Percentiles rank a stretch among this genome's conserved stretches.
Evolutionary conservation across 768 basidiomycete genomes (phyloP).

Genomic region (Mycena indigotica): DNA sequence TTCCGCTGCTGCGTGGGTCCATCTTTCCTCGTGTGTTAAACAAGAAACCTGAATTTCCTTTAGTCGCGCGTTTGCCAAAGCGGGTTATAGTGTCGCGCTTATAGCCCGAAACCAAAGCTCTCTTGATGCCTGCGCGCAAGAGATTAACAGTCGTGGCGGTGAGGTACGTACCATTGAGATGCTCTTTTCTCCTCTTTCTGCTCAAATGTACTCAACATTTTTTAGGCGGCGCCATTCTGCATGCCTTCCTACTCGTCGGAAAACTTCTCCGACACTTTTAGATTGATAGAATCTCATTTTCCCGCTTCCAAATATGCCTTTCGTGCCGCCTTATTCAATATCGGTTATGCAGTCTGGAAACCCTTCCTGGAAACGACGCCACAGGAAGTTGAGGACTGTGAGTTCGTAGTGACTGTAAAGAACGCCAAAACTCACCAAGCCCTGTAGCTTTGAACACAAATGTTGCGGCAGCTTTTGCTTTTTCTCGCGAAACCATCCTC

Average conservation of each 20-base stretch:
- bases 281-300: constrained; percentile 47
- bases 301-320: constrained; percentile 51
- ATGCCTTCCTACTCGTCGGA: constrained; percentile 50
- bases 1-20: constrained; percentile 55
- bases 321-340: constrained; percentile 68
- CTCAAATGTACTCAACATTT: background rate
- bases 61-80: constrained; percentile 60
- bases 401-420: background rate
- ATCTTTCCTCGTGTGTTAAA: constrained; percentile 8
- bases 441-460: constrained; percentile 46
- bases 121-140: constrained; percentile 52
- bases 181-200: background rate
- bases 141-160: constrained; percentile 60
- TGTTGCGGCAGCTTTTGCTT: constrained; percentile 61
- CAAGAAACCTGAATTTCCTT: background rate
- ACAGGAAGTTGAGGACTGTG: constrained; percentile 52
- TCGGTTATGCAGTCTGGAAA: constrained; percentile 59
- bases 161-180: constrained; percentile 42
- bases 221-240: constrained; percentile 60
- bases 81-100: constrained; percentile 68
- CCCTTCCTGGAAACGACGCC: constrained; percentile 70
- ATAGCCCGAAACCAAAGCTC: constrained; percentile 58
- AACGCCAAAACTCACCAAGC: background rate
- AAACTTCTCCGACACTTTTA: constrained; percentile 54
- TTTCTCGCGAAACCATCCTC: constrained; percentile 60